Conservation (phyloP, 2,329 filamentous ascomycete species). For the Exophiala calicioides region DNA sequence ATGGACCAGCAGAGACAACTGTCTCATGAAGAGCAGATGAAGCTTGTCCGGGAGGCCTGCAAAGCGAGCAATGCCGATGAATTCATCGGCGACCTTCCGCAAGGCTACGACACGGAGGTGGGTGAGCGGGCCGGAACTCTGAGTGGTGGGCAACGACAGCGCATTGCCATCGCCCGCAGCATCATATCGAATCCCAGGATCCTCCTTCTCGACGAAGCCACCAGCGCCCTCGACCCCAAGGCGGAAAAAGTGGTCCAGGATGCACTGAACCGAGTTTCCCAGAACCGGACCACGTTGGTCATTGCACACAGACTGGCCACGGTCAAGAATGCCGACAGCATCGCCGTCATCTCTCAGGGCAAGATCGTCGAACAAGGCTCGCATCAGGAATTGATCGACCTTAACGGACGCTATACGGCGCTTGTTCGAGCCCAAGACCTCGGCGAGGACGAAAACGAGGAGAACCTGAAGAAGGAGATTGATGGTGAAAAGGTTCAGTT, state of each 20-base stretch:
- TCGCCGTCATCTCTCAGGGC: constrained; percentile 73
- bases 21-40: constrained; percentile 31
- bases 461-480: constrained; percentile 4
- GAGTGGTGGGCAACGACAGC: constrained; percentile 77
- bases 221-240: constrained; percentile 62
- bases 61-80: constrained; percentile 68
- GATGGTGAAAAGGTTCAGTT: constrained; percentile 14
- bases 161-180: constrained; percentile 72
- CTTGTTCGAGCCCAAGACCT: constrained; percentile 53
- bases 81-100: constrained; percentile 65
- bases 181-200: constrained; percentile 67
- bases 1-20: constrained; percentile 37
- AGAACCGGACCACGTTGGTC: constrained; percentile 68
- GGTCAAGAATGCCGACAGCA: constrained; percentile 74
- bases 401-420: constrained; percentile 61
- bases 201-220: constrained; percentile 74
- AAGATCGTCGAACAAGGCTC: constrained; percentile 71
- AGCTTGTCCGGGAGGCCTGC: constrained; percentile 59
- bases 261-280: constrained; percentile 56
- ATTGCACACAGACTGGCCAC: constrained; percentile 75
- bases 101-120: constrained; percentile 72
- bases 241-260: constrained; percentile 57
- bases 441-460: constrained; percentile 27
- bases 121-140: constrained; percentile 76
- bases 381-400: constrained; percentile 68